Evolutionary conservation across 176 grass and related monocot species (phyloP).

Genomic region (Carex cristatella): DNA sequence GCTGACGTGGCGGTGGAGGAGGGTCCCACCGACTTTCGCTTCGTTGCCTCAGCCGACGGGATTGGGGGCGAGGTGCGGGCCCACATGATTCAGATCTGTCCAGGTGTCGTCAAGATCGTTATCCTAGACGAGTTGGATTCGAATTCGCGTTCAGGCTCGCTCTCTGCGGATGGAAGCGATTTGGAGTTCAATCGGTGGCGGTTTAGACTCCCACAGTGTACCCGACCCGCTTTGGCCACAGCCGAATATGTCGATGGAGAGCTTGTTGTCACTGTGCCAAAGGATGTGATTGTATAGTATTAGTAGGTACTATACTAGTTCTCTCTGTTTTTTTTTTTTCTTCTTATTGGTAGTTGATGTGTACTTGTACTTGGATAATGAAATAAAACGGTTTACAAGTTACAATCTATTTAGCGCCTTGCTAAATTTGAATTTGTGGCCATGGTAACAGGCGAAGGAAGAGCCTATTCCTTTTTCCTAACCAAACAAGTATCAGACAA

Average conservation of each 20-base stretch:
- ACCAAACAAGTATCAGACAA: not conserved
- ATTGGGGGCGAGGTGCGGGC: slow-evolving; percentile 47
- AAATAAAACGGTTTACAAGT: not conserved
- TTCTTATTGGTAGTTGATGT: not conserved
- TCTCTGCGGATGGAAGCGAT: slow-evolving; percentile 23
- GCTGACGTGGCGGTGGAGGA: slow-evolving; percentile 78
- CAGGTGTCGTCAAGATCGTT: slow-evolving; percentile 84
- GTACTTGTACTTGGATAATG: slow-evolving; percentile 14
- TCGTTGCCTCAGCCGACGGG: slow-evolving; percentile 48
- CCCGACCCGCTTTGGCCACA: slow-evolving; percentile 69
- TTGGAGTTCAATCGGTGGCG: slow-evolving; percentile 89
- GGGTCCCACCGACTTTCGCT: slow-evolving; percentile 63
- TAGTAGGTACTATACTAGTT: not conserved
- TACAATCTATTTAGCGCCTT: not conserved
- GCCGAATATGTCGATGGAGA: slow-evolving; percentile 71
- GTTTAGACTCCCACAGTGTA: slow-evolving; percentile 75
- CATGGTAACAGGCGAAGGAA: not conserved
- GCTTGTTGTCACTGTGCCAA: slow-evolving; percentile 84
- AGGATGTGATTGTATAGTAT: slow-evolving; percentile 29
- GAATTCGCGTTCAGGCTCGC: not conserved
- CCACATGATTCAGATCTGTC: slow-evolving; percentile 80
- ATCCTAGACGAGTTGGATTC: slow-evolving; percentile 34
- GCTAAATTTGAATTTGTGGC: not conserved
- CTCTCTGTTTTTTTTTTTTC: not conserved
- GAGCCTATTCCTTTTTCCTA: not conserved